phyloP scores from a whole-genome alignment of 202 grass and related monocot genomes.

The Schoenoplectus tabernaemontani region DNA sequence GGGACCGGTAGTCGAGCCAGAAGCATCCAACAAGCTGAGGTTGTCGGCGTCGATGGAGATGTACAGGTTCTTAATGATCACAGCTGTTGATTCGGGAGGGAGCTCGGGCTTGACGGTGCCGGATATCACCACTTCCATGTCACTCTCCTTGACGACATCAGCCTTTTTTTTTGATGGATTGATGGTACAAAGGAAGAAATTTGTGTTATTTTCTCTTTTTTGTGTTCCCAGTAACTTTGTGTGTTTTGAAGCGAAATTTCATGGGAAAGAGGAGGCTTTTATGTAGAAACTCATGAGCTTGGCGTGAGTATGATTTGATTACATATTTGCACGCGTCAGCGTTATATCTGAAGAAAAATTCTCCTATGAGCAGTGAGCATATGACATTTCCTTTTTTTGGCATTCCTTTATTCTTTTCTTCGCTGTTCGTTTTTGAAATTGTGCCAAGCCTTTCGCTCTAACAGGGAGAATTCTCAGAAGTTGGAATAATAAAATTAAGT shows the following conservation, averaged over 20 bases:
- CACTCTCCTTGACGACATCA: neutral
- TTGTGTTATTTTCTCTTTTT: neutral
- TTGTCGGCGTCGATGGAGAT: slow-evolving; percentile 48
- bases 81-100: slow-evolving; percentile 26
- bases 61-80: slow-evolving; percentile 53
- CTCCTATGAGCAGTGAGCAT: no score
- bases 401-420: no score
- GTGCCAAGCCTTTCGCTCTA: no score
- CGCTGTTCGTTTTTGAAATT: no score
- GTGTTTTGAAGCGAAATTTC: neutral
- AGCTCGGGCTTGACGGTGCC: slow-evolving; percentile 20
- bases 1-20: neutral
- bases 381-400: no score
- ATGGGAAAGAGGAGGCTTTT: neutral
- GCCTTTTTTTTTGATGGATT: neutral
- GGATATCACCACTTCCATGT: slow-evolving; percentile 33
- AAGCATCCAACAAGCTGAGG: slow-evolving; percentile 27
- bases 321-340: no score
- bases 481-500: no score
- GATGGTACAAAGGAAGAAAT: neutral
- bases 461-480: no score
- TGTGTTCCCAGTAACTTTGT: neutral
- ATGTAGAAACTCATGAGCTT: neutral
- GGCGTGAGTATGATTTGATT: no score
- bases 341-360: no score